Evolutionary conservation across 1,284 basidiomycete species (phyloP).

Genomic region (Cutaneotrichosporon cutaneum): DNA sequence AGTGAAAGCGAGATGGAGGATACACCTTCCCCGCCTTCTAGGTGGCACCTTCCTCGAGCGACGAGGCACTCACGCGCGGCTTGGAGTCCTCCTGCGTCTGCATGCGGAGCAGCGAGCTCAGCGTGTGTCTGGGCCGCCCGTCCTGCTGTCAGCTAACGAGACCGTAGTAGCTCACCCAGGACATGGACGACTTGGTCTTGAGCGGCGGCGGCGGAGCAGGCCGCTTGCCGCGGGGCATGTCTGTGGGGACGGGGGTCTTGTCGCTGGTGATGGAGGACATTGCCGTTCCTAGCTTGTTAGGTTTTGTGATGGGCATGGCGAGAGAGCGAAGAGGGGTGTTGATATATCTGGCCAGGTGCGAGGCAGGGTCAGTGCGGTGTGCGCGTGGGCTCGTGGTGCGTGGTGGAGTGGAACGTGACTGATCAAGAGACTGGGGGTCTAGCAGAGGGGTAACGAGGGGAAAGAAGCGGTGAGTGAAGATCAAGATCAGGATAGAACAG

Average conservation of each 20-base stretch:
- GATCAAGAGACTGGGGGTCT: no score
- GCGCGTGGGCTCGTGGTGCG: no score
- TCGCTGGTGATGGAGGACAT: not conserved
- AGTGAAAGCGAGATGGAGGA: no score
- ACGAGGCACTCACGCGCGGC: conserved; percentile 44
- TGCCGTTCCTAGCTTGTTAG: not conserved
- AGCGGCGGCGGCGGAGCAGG: not conserved
- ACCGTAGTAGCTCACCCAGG: not conserved
- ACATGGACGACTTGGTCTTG: conserved; percentile 1
- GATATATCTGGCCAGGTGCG: not conserved
- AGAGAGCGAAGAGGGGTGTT: not conserved
- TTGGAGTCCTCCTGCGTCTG: conserved; percentile 49
- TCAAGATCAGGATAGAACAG: no score
- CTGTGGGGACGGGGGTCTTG: not conserved
- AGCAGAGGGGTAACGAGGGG: no score
- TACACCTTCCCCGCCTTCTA: no score
- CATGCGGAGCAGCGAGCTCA: conserved; percentile 41
- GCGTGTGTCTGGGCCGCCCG: conserved; percentile 19
- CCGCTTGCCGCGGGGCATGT: not conserved
- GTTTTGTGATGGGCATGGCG: not conserved
- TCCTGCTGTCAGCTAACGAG: conserved; percentile 6
- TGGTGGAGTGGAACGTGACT: no score
- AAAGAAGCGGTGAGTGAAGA: no score
- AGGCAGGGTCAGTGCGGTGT: no score
- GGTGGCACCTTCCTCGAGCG: no score